Conservation (phyloP, 176 grass and related monocot genomes). For the Zea mays region DNA sequence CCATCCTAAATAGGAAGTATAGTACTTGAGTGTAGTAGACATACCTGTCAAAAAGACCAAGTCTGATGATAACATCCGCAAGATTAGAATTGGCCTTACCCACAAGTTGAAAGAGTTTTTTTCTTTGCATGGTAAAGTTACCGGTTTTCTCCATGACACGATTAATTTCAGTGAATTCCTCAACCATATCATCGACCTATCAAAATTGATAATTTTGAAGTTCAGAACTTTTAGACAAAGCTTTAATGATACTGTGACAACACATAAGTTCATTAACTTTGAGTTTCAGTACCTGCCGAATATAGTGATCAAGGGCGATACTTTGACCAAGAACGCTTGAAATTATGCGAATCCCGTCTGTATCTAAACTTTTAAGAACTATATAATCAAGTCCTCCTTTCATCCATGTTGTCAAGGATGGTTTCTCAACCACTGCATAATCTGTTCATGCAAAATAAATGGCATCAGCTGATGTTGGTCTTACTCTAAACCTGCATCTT, state of each 20-base stretch:
- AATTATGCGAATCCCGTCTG: conserved; percentile 81
- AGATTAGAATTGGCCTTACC: conserved; percentile 94
- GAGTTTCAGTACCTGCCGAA: conserved; percentile 63
- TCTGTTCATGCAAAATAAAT: conserved; percentile 52
- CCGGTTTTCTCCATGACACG: conserved; percentile 91
- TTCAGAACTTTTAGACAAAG: neutral
- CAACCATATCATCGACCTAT: conserved; percentile 97
- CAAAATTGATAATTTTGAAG: conserved; percentile 25
- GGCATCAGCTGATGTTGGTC: neutral
- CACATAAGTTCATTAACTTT: neutral
- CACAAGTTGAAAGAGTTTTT: conserved; percentile 98
- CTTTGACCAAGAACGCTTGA: conserved; percentile 91
- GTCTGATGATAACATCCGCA: conserved; percentile 82
- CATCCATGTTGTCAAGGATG: conserved; percentile 75
- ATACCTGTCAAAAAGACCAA: conserved; percentile 96
- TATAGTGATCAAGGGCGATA: conserved; percentile 94
- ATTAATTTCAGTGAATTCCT: conserved; percentile 97
- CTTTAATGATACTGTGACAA: conserved; percentile 18
- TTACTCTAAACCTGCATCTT: conserved; percentile 11
- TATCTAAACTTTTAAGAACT: conserved; percentile 84
- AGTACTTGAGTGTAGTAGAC: neutral
- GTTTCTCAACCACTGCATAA: conserved; percentile 90
- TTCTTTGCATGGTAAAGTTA: conserved; percentile 87
- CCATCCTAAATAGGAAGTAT: conserved; percentile 11
- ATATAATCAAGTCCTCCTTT: conserved; percentile 90